phyloP scores from a whole-genome alignment of 1,284 basidiomycete genomes.

The Ustilago bromivora region DNA sequence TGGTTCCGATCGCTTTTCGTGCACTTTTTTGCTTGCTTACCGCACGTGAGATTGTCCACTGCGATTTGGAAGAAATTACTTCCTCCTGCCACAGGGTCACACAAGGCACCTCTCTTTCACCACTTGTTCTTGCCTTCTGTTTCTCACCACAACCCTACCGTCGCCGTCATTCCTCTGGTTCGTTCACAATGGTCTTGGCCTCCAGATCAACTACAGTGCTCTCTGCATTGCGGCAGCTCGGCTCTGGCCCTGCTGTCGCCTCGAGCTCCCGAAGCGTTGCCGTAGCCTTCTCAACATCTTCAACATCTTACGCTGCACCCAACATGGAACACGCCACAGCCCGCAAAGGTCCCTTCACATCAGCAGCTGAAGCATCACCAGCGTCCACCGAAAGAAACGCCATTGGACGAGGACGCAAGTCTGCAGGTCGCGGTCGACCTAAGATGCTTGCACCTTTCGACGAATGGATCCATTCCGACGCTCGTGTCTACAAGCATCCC shows the following conservation, averaged over 20 bases:
- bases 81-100: not conserved
- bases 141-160: constrained; percentile 3
- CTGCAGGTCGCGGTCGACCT: constrained; percentile 40
- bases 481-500: constrained; percentile 56
- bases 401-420: constrained; percentile 42
- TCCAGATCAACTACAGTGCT: constrained; percentile 24
- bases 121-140: not conserved
- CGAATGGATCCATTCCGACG: constrained; percentile 60
- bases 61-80: constrained; percentile 26
- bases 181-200: constrained; percentile 28
- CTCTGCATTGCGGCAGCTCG: constrained; percentile 26
- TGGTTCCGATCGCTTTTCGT: constrained; percentile 17
- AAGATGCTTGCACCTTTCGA: constrained; percentile 55
- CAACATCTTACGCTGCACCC: constrained; percentile 27
- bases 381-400: constrained; percentile 28
- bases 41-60: constrained; percentile 23
- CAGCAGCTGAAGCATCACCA: constrained; percentile 35
- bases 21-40: constrained; percentile 9
- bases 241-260: constrained; percentile 36
- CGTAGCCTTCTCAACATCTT: constrained; percentile 33
- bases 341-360: constrained; percentile 32
- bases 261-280: constrained; percentile 41
- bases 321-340: constrained; percentile 36
- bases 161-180: not conserved
- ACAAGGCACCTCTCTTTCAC: not conserved